Percentiles rank a stretch among this genome's conserved stretches.
Conservation (phyloP, 805 yeast genomes). For the Jamesozyma jinghongensis region DNA sequence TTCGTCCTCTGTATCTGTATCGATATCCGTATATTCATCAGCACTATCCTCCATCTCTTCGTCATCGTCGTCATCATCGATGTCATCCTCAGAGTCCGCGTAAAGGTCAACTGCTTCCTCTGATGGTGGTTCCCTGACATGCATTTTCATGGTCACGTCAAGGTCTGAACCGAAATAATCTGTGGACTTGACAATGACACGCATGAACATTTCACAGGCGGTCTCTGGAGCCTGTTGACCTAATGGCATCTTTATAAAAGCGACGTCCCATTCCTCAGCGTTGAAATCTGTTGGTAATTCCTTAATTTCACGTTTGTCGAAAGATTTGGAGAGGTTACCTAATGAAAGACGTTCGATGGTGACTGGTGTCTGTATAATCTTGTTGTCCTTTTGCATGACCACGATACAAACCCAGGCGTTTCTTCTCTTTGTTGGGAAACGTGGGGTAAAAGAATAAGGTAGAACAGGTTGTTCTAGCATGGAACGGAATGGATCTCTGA, state of each 20-base stretch:
- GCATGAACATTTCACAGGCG: constrained; percentile 56
- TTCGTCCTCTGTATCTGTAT: constrained; percentile 29
- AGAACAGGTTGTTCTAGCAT: constrained; percentile 61
- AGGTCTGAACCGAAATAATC: constrained; percentile 78
- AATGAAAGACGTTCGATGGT: constrained; percentile 22
- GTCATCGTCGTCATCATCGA: constrained; percentile 49
- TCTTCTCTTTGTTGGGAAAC: constrained; percentile 51
- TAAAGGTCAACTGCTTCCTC: constrained; percentile 49
- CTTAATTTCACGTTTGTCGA: constrained; percentile 25
- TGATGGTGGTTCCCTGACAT: constrained; percentile 51
- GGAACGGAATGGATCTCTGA: constrained; percentile 62
- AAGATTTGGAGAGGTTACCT: constrained; percentile 20
- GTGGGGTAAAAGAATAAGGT: constrained; percentile 63
- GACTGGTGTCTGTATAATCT: constrained; percentile 59
- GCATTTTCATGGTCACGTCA: constrained; percentile 59
- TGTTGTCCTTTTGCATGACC: constrained; percentile 66
- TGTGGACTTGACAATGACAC: constrained; percentile 59
- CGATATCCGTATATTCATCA: constrained; percentile 29
- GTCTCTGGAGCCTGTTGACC: constrained; percentile 70
- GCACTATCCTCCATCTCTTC: constrained; percentile 40
- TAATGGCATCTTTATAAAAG: constrained; percentile 69
- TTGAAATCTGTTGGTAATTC: constrained; percentile 27
- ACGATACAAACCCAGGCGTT: constrained; percentile 61
- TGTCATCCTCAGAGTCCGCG: constrained; percentile 35
- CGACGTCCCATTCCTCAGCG: constrained; percentile 39